Base-by-base conservation (phyloP, 306 rosid genomes). In the Rosa multiflora region DNA sequence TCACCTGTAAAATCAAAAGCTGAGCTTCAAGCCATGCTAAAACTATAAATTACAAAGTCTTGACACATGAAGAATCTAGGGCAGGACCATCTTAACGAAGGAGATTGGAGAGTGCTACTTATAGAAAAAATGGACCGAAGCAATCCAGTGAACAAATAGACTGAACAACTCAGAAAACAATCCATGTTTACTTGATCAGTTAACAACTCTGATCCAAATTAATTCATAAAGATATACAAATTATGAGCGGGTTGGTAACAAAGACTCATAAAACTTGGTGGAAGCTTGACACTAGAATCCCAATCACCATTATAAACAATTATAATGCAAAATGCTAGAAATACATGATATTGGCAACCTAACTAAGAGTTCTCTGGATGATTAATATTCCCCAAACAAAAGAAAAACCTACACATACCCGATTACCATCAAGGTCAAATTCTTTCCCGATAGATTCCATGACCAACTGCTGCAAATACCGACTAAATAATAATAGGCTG, bases 401-500 rank as follows among this genome's bases (percentile, higher is more conserved):
- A 62, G 62, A 53, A 23, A 56, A 67, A 48, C 0, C 0, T 26
- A 26, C 69, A 82, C 86, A 74, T 91, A 95, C 99, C 94, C 93
- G 88, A 86, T 95, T 91, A 53, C 99, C 99, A 43, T 93, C 94
- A 85, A 95, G 92, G 90, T 95, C 99, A 87, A 90, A 95, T 89
- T 95, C 99, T 82, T 95, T 95, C 81, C 99, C 99, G 75, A 95
- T 82, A 72, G 99, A 95, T 88, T 95, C 99, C 99, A 95, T 95
- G 85, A 95, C 99, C 83, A 95, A 81, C 86, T 95, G 99, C 84
- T 95, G 99, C 85, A 95, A 88, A 89, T 95, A 95, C 70, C 99
- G 89, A 83, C 98, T 95, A 76, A 95, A 93, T 81, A 95, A 86
- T 82, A 95, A 75, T 70, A 95, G 82, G 88, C 97, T 91, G 78